Base-by-base conservation (phyloP, 805 yeast genomes). In the Candida argentea region DNA sequence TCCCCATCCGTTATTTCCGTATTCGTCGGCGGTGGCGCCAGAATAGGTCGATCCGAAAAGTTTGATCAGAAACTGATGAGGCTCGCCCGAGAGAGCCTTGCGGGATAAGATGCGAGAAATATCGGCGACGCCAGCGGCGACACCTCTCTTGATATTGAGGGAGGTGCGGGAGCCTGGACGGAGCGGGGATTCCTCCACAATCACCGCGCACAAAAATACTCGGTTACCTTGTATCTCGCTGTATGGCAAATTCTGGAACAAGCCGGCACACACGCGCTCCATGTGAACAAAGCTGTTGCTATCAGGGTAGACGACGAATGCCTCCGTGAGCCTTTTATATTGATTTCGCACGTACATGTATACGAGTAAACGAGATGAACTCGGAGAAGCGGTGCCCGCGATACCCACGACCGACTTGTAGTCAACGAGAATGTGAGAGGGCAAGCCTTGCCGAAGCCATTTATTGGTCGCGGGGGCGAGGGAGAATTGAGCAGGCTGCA, bases 81-180 rank as follows among this genome's bases (percentile, higher is more conserved):
- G 59, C 43, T 72, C 72, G 29, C 86, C 76, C 11, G 77, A 52
- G 7, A 67, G 58, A 28, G 73, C 55, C 17, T 76, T 63, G 34
- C 70, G 64, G 5, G 84, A 70, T 44, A 85, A 81, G 14, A 83
- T 70, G 39, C 94, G 68, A 4, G 91, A 73, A 27, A 85, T 76
- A 53, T 85, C 94, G 21, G 84, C 70, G 10, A 80, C 91, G 50
- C 95, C 95, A 3, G 86, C 87, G 21, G 89, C 91, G 10, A 85
- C 71, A 32, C 94, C 94, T 44, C 77, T 76, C 44, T 82, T 74
- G 13, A 71, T 38, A 20, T 48, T 57, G 12, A 54, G 55, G 24
- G 27, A 34, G 7, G 44, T 34, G 9, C 17, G 14, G 34, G 55
- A 52, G 23, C 40, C 30, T n/a, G n/a, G n/a, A 19, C 39, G 41